These are phyloP conservation scores for Penicillium sp. DNA, from an alignment of 2,329 filamentous ascomycete genomes.

Conservation along the genomic window DNA sequence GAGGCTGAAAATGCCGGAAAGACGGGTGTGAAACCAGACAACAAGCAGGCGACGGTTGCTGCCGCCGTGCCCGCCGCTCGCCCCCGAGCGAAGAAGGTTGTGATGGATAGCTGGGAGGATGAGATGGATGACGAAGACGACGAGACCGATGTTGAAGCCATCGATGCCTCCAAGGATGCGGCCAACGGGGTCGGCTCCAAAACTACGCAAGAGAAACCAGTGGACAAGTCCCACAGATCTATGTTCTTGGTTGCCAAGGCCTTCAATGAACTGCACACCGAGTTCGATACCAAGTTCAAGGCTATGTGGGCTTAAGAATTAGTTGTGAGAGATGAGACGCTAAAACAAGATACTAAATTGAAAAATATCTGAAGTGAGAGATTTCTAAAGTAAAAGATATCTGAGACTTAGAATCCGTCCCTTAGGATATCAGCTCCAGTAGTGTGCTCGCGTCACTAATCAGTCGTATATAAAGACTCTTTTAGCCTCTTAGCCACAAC, in stretches of 20 bases:
- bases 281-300: slow-evolving; percentile 31
- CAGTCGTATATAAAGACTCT: neutral
- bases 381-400: neutral
- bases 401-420: neutral
- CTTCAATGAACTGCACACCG: slow-evolving; percentile 24
- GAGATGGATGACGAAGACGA: slow-evolving; percentile 5
- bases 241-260: slow-evolving; percentile 21
- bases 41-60: neutral
- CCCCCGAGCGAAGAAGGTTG: neutral
- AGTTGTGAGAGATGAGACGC: neutral
- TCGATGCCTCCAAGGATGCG: neutral
- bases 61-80: neutral
- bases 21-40: neutral
- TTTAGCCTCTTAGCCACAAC: neutral
- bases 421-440: neutral
- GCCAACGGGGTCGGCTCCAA: neutral
- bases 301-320: slow-evolving; percentile 25
- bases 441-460: neutral
- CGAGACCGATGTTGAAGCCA: neutral
- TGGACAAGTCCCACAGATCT: slow-evolving; percentile 1
- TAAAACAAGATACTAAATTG: neutral
- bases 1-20: neutral
- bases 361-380: neutral
- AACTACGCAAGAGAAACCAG: neutral
- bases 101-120: slow-evolving; percentile 22